Evolutionary conservation across 2,329 filamentous ascomycete species (phyloP), one percentile per base, ranked within the genome.

Genomic region (Curvularia spicifera): DNA sequence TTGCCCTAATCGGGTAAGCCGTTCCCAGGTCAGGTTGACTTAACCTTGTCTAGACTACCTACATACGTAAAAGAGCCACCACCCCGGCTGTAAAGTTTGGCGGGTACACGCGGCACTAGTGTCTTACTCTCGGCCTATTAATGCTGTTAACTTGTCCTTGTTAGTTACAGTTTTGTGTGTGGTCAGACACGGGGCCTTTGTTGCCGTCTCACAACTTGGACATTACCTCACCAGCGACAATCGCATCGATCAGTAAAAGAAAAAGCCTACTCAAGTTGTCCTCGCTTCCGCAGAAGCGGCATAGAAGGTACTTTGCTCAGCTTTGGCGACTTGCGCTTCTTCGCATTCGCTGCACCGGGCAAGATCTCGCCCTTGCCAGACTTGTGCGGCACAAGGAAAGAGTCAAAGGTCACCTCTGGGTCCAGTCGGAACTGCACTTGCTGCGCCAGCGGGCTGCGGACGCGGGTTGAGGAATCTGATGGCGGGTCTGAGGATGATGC

Each of bases 291-390:
- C 12, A 58, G 35, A 18, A 49, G 24, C 15, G 51, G 51, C 45
- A 58, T 51, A 22, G 51, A 58, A 26, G 45, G 56, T 29, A 59
- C 46, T 13, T 56, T 51, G 1, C 35, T 42, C 31, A 22, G 26
- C 28, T 18, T 35, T 2, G 12, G 33, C 20, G 48, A 57, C 45
- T 56, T 22, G 13, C 4, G 4, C 42, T 57, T 61, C 53, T 53
- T 54, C 15, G 59, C 68, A 45, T 68, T 54, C 5, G 49, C 45
- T 0, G 57, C 53, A 3, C 59, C 61, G 1, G 47, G 54, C 51
- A 65, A 65, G 7, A 59, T 63, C 60, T 72, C 71, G 13, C 69
- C 70, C 53, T 65, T 74, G 0, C 71, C 67, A 31, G 69, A 65
- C 43, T 50, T 56, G 40, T 71, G 70, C 1, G 66, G 69, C 3